Percentiles rank a stretch among this genome's conserved stretches.
Evolutionary conservation across 805 yeast species (phyloP).

Genomic region (Candida palmyrensis): DNA sequence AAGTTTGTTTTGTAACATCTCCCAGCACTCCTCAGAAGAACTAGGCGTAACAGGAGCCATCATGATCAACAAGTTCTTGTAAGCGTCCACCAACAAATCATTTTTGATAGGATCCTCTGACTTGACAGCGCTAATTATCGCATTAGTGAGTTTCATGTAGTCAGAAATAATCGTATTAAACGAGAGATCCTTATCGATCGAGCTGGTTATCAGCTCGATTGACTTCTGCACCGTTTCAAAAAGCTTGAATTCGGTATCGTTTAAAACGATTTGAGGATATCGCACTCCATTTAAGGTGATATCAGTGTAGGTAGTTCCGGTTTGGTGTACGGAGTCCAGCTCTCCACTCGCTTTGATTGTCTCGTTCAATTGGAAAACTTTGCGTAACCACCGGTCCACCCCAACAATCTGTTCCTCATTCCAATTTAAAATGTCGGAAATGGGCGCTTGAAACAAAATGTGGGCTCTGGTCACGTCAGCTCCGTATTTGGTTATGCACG

Average conservation of each 20-base stretch:
- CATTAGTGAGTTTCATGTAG: slow-evolving; percentile 75
- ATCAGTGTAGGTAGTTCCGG: slow-evolving; percentile 5
- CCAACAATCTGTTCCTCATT: slow-evolving; percentile 85
- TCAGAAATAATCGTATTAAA: slow-evolving; percentile 86
- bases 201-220: slow-evolving; percentile 46
- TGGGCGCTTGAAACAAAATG: slow-evolving; percentile 86
- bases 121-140: slow-evolving; percentile 36
- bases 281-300: slow-evolving; percentile 16
- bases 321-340: background rate
- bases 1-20: slow-evolving; percentile 27
- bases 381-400: slow-evolving; percentile 77
- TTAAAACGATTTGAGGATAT: slow-evolving; percentile 18
- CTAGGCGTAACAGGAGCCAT: slow-evolving; percentile 82
- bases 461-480: slow-evolving; percentile 96
- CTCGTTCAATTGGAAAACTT: slow-evolving; percentile 38
- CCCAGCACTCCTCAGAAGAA: slow-evolving; percentile 80
- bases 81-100: slow-evolving; percentile 43
- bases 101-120: slow-evolving; percentile 24
- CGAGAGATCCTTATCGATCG: slow-evolving; percentile 55
- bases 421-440: slow-evolving; percentile 80
- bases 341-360: slow-evolving; percentile 7
- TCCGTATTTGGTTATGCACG: slow-evolving; percentile 71
- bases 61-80: slow-evolving; percentile 50
- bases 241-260: slow-evolving; percentile 45
- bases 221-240: slow-evolving; percentile 53